These are phyloP conservation scores for Trichoderma koningiopsis DNA, from an alignment of 2,329 filamentous ascomycete genomes.

Conservation along the genomic window DNA sequence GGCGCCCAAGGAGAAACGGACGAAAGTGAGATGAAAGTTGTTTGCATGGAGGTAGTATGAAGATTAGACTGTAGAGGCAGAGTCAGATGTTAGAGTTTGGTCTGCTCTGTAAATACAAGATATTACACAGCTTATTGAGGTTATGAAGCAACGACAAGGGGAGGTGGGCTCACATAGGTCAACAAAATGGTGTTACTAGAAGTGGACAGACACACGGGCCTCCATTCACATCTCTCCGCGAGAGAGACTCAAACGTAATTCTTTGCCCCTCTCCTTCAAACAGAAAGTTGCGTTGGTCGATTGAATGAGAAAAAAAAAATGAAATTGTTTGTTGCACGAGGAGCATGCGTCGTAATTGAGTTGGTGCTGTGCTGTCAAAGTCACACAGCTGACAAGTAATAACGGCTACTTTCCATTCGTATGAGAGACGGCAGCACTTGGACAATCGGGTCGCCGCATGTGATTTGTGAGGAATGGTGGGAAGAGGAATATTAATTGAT, in stretches of 20 bases:
- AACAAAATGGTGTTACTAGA: constrained; percentile 9
- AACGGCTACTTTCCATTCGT: neutral
- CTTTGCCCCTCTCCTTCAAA: neutral
- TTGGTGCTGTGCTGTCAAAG: constrained; percentile 4
- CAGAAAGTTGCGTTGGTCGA: constrained; percentile 3
- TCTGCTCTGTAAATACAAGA: neutral
- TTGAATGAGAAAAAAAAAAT: neutral
- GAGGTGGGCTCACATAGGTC: constrained; percentile 2
- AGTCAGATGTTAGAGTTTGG: neutral
- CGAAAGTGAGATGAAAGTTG: neutral
- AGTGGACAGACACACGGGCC: constrained; percentile 13
- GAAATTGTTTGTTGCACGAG: constrained; percentile 16
- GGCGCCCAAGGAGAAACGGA: neutral
- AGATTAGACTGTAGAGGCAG: neutral
- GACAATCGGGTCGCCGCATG: constrained; percentile 7
- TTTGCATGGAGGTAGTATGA: constrained; percentile 1
- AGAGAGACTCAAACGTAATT: neutral
- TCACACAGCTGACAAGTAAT: constrained; percentile 9
- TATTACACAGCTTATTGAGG: neutral
- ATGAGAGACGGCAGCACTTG: neutral
- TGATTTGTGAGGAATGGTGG: neutral
- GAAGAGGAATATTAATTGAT: neutral
- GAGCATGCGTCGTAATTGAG: constrained; percentile 9
- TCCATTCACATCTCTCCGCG: constrained; percentile 4
- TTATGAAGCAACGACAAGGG: neutral